Percentiles rank a stretch among this genome's conserved stretches.
Conservation (phyloP, 495 filamentous ascomycete species). For the Letharia lupina region DNA sequence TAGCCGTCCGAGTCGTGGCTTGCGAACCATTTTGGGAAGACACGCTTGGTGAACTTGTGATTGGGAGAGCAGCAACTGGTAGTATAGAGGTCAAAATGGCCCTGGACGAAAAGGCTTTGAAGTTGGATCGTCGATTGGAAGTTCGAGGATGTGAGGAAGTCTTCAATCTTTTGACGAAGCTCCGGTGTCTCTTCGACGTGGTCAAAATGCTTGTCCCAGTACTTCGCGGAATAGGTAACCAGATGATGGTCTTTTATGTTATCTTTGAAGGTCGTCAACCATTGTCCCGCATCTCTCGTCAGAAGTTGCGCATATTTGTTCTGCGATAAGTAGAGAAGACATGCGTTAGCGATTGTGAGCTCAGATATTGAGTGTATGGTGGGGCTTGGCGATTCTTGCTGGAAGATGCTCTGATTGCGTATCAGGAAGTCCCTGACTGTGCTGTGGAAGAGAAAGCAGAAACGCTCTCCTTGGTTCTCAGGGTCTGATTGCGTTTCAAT, state of each 20-base stretch:
- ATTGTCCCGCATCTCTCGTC: not conserved
- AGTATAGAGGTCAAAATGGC: not conserved
- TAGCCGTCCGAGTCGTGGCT: not conserved
- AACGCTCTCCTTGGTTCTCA: not conserved
- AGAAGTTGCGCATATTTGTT: not conserved
- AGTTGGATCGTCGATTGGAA: slow-evolving; percentile 18
- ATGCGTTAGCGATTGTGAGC: slow-evolving; percentile 1
- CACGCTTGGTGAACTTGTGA: not conserved
- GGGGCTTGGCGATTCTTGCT: not conserved
- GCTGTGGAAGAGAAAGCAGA: slow-evolving; percentile 10
- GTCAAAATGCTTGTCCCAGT: slow-evolving; percentile 23
- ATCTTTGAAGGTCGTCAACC: not conserved
- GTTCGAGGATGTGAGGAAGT: slow-evolving; percentile 13
- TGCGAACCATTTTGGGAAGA: slow-evolving; percentile 1
- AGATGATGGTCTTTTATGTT: slow-evolving; percentile 16
- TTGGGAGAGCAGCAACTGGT: not conserved
- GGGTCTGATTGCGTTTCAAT: slow-evolving; percentile 9
- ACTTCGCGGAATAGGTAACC: slow-evolving; percentile 20
- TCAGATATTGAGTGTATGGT: slow-evolving; percentile 1
- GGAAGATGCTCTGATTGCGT: not conserved
- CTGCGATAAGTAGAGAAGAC: slow-evolving; percentile 9
- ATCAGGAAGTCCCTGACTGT: slow-evolving; percentile 10
- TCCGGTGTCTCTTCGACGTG: slow-evolving; percentile 7
- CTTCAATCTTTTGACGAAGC: slow-evolving; percentile 12
- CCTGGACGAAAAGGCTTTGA: slow-evolving; percentile 18